Base-by-base conservation (phyloP, 1,139 yeast species). In the Pneumocystis wakefieldiae region DNA sequence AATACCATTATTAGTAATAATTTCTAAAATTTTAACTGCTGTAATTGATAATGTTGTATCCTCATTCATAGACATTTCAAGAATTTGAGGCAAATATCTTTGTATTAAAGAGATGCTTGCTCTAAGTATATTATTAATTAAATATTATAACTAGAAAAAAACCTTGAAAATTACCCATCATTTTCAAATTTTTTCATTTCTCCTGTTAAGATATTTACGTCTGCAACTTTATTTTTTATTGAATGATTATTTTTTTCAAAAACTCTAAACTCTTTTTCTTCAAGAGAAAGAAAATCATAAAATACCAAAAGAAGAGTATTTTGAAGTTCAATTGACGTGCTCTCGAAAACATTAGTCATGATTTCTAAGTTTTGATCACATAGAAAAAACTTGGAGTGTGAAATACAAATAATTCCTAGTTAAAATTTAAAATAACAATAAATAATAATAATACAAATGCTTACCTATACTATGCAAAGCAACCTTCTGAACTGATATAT, bases 71-170 rank as follows among this genome's bases (percentile, higher is more conserved):
- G 89, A 82, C 36, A 83, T 71, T 2, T 74, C 73, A 41, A 85
- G 73, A 5, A 85, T 77, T 6, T 73, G 72, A 1, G 72, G 72
- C 62, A 85, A 73, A 69, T 83, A 87, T 61, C 88, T 75, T 65
- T 87, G 89, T 24, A 83, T 85, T 14, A 88, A 70, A 0, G 87
- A 83, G 0, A 91, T 81, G 70, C 92, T 85, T 0, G 87, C 82
- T 14, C 67, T 65, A 15, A 19, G 7, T 59, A 61, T 48, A 48
- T 8, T 3, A n/a, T 48, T 48, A 48, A 24, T 48, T 14, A 24
- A 24, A 24, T 24, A 17, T 59, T 5, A 32, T 7, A 12, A 1
- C 17, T 8, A 57, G 10, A 37, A 60, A 28, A 57, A n/a, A 57
- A 57, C 24, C 24, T 29, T 37, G 7, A 4, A 39, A 19, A 37